Percentiles rank a stretch among this genome's conserved stretches.
phyloP scores from a whole-genome alignment of 345 rosid genomes.

The Odontarrhena argentea region DNA sequence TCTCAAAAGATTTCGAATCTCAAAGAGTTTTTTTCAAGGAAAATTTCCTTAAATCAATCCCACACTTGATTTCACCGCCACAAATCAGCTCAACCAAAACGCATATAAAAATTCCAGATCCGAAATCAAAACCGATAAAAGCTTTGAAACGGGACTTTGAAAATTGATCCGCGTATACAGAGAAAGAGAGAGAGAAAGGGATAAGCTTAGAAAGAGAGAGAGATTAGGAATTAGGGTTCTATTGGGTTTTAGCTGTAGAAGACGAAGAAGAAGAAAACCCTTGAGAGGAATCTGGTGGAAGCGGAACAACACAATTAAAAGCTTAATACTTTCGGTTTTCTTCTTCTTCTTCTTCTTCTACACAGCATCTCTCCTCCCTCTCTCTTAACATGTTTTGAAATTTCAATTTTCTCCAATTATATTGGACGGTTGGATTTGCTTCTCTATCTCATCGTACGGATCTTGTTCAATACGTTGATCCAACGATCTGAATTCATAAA shows the following conservation, averaged over 20 bases:
- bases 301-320: slow-evolving; percentile 15
- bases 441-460: slow-evolving; percentile 50
- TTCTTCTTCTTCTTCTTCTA: slow-evolving; percentile 43
- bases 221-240: slow-evolving; percentile 33
- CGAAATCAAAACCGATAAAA: slow-evolving; percentile 40
- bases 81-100: slow-evolving; percentile 41
- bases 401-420: slow-evolving; percentile 60
- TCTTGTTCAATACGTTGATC: slow-evolving; percentile 35
- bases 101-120: slow-evolving; percentile 50
- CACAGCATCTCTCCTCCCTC: slow-evolving; percentile 68
- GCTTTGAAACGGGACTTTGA: slow-evolving; percentile 47
- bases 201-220: slow-evolving; percentile 22
- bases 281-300: slow-evolving; percentile 16
- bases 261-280: slow-evolving; percentile 38
- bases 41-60: slow-evolving; percentile 22
- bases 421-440: slow-evolving; percentile 66
- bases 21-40: background rate
- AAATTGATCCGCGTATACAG: slow-evolving; percentile 37
- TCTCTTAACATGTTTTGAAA: slow-evolving; percentile 88
- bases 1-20: slow-evolving; percentile 44
- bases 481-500: slow-evolving; percentile 62
- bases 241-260: slow-evolving; percentile 33
- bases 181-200: slow-evolving; percentile 21
- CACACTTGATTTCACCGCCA: slow-evolving; percentile 26
- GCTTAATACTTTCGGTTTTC: slow-evolving; percentile 39